Base-by-base conservation (phyloP, 306 rosid species). In the Cucurbita moschata region DNA sequence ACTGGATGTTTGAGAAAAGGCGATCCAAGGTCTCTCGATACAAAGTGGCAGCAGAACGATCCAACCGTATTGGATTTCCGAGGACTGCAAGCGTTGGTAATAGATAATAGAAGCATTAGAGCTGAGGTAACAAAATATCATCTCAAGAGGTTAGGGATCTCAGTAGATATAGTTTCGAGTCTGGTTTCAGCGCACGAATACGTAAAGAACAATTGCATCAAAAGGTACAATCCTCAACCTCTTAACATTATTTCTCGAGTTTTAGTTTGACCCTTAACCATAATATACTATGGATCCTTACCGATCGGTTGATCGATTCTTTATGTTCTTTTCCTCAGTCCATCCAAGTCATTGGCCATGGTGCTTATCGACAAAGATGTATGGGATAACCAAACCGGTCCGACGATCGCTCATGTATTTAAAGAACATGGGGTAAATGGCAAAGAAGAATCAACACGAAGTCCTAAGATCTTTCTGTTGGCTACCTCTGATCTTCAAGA, bases 91-190 rank as follows among this genome's bases (percentile, higher is more conserved):
- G 96, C 97, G 46, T 71, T 89, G 72, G 89, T 90, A 26, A 77
- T 90, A 69, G 95, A 94, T 76, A 81, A 85, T 75, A 83, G 89
- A 80, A 81, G 77, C 75, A 79, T 85, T 71, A 88, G 87, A 55
- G 91, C 95, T 19, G 95, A 86, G 83, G 98, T 94, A 81, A 90
- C 89, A 11, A 84, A 82, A 80, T 89, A 89, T 82, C 84, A 86
- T 79, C 83, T 94, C 50, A 86, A 68, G 79, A 94, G 98, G 70
- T 82, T 94, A 83, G 96, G 92, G 76, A 86, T 94, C 75, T 85
- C 87, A 8, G 90, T 78, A 10, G 91, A 89, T 79, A 77, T 84
- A 59, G 80, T 77, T 79, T 79, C 44, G 40, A 74, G 87, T 77
- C 79, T 86, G 76, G 83, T 79, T 71, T 83, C 87, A 38, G 86